Base-by-base conservation (phyloP, 2,329 filamentous ascomycete species). In the Gaeumannomyces sp. region DNA sequence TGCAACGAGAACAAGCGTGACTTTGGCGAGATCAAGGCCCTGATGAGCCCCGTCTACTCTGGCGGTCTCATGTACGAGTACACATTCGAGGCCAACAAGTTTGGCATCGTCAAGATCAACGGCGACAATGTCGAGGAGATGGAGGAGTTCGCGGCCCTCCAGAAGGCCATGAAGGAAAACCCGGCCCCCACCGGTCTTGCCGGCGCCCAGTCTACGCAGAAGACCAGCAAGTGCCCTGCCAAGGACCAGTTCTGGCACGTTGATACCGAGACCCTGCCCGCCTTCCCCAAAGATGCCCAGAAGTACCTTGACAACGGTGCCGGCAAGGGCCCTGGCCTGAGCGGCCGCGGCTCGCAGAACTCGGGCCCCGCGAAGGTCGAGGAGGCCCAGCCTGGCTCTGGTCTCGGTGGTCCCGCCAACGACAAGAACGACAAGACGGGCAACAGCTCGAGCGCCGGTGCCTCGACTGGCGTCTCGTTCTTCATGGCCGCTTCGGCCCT, bases 61-160 rank as follows among this genome's bases (percentile, higher is more conserved):
- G 95, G 95, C 72, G 95, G 95, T 76, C 85, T 99, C 56, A 91
- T 97, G 76, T 99, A 97, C 80, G 93, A 98, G 79, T 99, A 97
- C 82, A 89, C 90, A 13, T 80, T 90, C 73, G 92, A 96, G 77
- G 82, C 83, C 67, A 92, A 88, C 79, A 83, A 88, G 60, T 98
- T 88, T 77, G 94, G 93, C 69, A 88, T 96, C 66, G 92, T 93
- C 73, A 78, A 85, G 65, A 81, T 95, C 72, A 73, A 76, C 60
- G 84, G 82, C 68, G 71, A 76, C 73, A 77, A 76, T 33, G 83
- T 90, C 66, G 79, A 78, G 38, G 84, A 89, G 68, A 78, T 82
- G 45, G 68, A 76, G 57, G 91, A 94, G 72, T 96, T 89, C 77
- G 75, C 78, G 60, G 77, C 77, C 67, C 81, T 85, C 71, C 77